phyloP scores from a whole-genome alignment of 139 green algal species.

The Haematococcus sp. region DNA sequence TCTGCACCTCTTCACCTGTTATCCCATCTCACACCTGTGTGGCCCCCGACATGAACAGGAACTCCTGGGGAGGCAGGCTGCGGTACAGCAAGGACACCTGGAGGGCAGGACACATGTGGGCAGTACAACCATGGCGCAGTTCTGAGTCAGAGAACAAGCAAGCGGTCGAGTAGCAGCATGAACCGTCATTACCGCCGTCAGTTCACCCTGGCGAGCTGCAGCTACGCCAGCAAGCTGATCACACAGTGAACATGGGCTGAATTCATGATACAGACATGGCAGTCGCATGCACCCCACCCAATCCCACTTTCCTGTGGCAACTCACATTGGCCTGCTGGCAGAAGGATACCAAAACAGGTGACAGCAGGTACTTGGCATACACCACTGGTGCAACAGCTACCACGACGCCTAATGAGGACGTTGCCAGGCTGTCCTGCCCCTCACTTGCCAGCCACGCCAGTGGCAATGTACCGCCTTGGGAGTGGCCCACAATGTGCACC shows the following conservation, averaged over 20 bases:
- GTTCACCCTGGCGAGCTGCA: too few species aligned
- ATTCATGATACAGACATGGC: too few species aligned
- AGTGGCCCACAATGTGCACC: slow-evolving; percentile 52
- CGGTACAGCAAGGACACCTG: background rate
- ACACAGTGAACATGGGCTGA: too few species aligned
- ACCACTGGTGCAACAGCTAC: slow-evolving; percentile 64
- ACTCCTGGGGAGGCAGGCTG: slow-evolving; percentile 5
- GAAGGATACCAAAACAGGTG: slow-evolving; percentile 25
- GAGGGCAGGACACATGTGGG: too few species aligned
- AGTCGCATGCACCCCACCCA: too few species aligned
- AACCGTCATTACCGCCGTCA: too few species aligned
- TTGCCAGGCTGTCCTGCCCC: slow-evolving; percentile 23
- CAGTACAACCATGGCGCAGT: too few species aligned
- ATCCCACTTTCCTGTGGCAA: background rate
- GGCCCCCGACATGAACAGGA: slow-evolving; percentile 3
- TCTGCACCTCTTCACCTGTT: too few species aligned
- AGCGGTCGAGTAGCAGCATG: too few species aligned
- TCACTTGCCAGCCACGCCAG: slow-evolving; percentile 54
- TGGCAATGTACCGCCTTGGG: slow-evolving; percentile 39
- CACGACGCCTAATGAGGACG: slow-evolving; percentile 31
- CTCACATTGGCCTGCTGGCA: slow-evolving; percentile 31
- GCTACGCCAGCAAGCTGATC: too few species aligned
- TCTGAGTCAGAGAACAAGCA: too few species aligned
- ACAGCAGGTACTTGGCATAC: slow-evolving; percentile 43
- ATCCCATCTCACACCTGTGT: background rate